Percentiles rank a stretch among this genome's conserved stretches.
Conservation (phyloP, 306 rosid genomes). For the Rosa multiflora region DNA sequence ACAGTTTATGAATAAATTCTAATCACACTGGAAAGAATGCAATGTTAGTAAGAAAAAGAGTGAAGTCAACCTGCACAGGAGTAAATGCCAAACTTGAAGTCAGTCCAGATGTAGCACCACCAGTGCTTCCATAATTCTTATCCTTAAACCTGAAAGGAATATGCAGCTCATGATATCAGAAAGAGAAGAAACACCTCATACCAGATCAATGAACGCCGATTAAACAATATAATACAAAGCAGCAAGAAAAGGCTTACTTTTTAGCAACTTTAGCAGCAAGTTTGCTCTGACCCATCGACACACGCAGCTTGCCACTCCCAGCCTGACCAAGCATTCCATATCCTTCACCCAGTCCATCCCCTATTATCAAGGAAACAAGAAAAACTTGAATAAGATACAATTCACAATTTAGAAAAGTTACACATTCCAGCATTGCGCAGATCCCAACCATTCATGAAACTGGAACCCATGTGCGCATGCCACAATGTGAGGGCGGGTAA, state of each 20-base stretch:
- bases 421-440: not conserved
- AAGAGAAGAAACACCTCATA: not conserved
- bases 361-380: slow-evolving; percentile 40
- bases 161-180: slow-evolving; percentile 13
- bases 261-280: slow-evolving; percentile 92
- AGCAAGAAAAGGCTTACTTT: slow-evolving; percentile 45
- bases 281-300: slow-evolving; percentile 76
- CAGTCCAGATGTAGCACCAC: slow-evolving; percentile 94
- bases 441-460: slow-evolving; percentile 1
- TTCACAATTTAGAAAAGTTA: not conserved
- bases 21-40: not conserved
- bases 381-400: slow-evolving; percentile 1
- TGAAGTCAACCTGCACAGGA: slow-evolving; percentile 79
- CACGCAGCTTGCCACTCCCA: slow-evolving; percentile 97
- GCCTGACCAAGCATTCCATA: slow-evolving; percentile 99
- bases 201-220: not conserved
- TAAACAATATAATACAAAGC: slow-evolving; percentile 1
- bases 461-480: not conserved
- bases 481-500: not conserved
- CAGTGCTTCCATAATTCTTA: slow-evolving; percentile 79
- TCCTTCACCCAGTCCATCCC: slow-evolving; percentile 97
- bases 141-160: slow-evolving; percentile 76
- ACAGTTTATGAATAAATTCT: not conserved
- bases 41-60: not conserved
- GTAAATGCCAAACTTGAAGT: slow-evolving; percentile 94